Base-by-base conservation (phyloP, 1,284 basidiomycete species). In the Marasmius oreades region DNA sequence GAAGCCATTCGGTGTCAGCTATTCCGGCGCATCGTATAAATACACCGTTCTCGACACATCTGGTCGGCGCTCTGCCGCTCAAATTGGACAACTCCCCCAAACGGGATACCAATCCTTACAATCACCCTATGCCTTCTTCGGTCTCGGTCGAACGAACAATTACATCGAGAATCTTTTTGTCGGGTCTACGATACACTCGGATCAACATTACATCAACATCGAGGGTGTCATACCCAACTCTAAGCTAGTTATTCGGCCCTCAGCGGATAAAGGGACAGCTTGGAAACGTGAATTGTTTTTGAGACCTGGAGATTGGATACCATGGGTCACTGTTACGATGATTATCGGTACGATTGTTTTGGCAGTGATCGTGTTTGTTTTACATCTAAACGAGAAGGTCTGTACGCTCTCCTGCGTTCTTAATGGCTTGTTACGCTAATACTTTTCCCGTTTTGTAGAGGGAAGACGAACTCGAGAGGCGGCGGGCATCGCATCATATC, bases 191-290 rank as follows among this genome's bases (percentile, higher is more conserved):
- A 80, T 92, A 28, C 85, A 91, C 61, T 73, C 78, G 4, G 64
- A 72, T 37, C 69, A 85, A 46, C 91, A 97, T 66, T 90, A 77
- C 62, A 92, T 96, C 68, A 88, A 90, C 64, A 88, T 99, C 77
- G 97, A 99, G 68, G 95, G 95, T 26, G 88, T 99, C 16, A 94
- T 99, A 45, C 97, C 97, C 0, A 99, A 99, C 70, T 96, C 93
- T 4, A 95, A 96, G 66, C 84, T 99, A 7, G 89, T 99, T n/a
- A 93, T 99, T 63, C 85, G 91, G 44, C 95, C 95, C 0, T 90
- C 24, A 3, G 73, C 79, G 0, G 69, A 72, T 1, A 75, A 79
- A 10, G 77, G 77, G 11, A 73, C 77, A 23, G 73, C 74, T 34
- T 99, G 97, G 97, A 90, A 85, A 63, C 84, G 87, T 57, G 92